A percentile compares a stretch with the other conserved stretches of the same genome.
Conservation (phyloP, 2,329 filamentous ascomycete genomes). For the Fusarium xylarioides region DNA sequence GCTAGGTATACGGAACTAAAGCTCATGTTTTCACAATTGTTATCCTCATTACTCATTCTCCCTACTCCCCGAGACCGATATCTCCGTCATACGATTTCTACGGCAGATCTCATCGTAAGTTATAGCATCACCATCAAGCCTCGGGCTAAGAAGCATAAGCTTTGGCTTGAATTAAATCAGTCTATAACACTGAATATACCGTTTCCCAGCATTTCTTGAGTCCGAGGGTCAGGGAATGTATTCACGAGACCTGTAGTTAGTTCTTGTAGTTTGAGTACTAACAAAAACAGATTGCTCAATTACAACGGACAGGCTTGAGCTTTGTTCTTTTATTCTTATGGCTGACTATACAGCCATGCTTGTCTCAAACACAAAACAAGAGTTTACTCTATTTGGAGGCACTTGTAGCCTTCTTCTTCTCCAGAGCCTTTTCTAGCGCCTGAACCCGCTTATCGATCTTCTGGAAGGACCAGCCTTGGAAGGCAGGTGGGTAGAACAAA, state of each 20-base stretch:
- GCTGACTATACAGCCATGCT: not conserved
- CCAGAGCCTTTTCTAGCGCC: constrained; percentile 43
- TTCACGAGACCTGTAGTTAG: not conserved
- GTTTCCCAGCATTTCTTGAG: not conserved
- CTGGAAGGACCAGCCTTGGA: constrained; percentile 49
- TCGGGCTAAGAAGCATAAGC: not conserved
- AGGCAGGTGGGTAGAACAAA: constrained; percentile 48
- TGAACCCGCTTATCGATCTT: constrained; percentile 51
- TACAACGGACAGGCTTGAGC: not conserved
- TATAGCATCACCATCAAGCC: not conserved
- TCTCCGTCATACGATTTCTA: not conserved
- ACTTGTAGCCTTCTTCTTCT: constrained; percentile 9
- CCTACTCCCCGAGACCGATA: not conserved
- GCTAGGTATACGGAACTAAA: not conserved
- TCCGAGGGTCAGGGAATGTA: not conserved
- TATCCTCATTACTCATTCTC: not conserved
- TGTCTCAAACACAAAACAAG: not conserved
- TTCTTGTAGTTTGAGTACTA: too few species aligned
- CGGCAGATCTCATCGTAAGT: not conserved
- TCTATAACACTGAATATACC: not conserved
- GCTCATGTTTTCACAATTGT: not conserved
- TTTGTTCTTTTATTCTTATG: not conserved
- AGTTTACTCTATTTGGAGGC: not conserved
- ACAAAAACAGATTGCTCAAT: not conserved
- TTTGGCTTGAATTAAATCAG: not conserved